Evolutionary conservation across 306 rosid species (phyloP), one percentile per base, ranked within the genome.

Genomic region (Gillenia trifoliata): DNA sequence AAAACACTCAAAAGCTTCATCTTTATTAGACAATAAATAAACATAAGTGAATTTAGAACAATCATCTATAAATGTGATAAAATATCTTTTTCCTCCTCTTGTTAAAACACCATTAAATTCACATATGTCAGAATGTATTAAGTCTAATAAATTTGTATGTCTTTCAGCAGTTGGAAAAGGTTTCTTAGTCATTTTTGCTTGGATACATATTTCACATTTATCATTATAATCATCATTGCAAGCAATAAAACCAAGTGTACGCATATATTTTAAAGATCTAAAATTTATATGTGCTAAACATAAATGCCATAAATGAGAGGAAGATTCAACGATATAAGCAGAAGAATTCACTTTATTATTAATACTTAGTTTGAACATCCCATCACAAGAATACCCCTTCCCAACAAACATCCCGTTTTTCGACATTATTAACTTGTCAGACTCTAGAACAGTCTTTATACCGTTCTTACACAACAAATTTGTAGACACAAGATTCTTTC

Each of bases 101-200:
- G 45, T 49, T 29, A 64, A 64, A 28, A 30, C 61, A 13, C 36
- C 62, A 75, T 75, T 65, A 50, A 52, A 40, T 33, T 50, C 72
- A 69, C 52, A 74, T 49, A 49, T 49, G 3, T 17, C 3, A 49
- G 3, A 49, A 17, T 49, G 56, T 49, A n/a, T n/a, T n/a, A n/a
- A 31, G 23, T 75, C 67, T 36, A 59, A 56, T 20, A 67, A 23
- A 38, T 59, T 15, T 15, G 52, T n/a, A 13, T 55, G 55, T 71
- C 13, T 28, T 71, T 71, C 11, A 10, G 49, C 64, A 15, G 0
- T 66, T n/a, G 40, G 30, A 52, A 70, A 62, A 11, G 30, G 25
- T 77, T 70, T 77, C 71, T 62, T 70, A 16, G 57, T 77, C 25
- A 49, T 45, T 52, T 70, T 49, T 5, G 66, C 55, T 50, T 65